phyloP scores from a whole-genome alignment of 176 grass and related monocot genomes.

The Bolboschoenus planiculmis region DNA sequence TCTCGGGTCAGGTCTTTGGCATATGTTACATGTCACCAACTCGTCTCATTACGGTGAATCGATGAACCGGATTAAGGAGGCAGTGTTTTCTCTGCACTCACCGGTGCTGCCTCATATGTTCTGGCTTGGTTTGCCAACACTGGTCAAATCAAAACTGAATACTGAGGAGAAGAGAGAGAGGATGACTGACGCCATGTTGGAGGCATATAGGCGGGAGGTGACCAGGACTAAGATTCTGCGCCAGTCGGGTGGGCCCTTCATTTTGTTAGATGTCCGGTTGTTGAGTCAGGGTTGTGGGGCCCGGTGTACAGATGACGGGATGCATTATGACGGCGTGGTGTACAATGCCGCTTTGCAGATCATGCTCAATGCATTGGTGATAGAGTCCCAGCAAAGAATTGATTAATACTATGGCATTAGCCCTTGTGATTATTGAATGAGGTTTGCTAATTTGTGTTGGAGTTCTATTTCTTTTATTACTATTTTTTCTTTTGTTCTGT shows the following conservation, averaged over 20 bases:
- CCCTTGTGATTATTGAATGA: not conserved
- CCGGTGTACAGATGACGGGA: slow-evolving; percentile 33
- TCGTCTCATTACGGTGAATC: slow-evolving; percentile 40
- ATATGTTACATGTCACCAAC: slow-evolving; percentile 77
- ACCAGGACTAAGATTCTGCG: slow-evolving; percentile 7
- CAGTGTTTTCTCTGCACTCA: slow-evolving; percentile 3
- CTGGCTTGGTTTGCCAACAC: slow-evolving; percentile 34
- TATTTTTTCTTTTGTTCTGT: not conserved
- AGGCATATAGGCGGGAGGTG: slow-evolving; percentile 15
- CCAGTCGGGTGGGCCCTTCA: slow-evolving; percentile 16
- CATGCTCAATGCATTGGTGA: slow-evolving; percentile 42
- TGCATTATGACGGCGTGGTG: slow-evolving; percentile 31
- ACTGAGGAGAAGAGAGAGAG: slow-evolving; percentile 30
- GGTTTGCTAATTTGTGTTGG: not conserved
- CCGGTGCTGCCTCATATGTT: slow-evolving; percentile 34
- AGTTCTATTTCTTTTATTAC: not conserved
- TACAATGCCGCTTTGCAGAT: slow-evolving; percentile 35
- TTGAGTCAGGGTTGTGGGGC: slow-evolving; percentile 32
- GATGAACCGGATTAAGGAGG: slow-evolving; percentile 9
- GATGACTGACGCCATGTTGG: slow-evolving; percentile 22
- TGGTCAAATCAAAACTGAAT: slow-evolving; percentile 36
- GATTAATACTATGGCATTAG: not conserved
- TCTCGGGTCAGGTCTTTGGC: slow-evolving; percentile 88
- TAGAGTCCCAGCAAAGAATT: slow-evolving; percentile 33
- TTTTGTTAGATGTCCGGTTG: slow-evolving; percentile 23